Evolutionary conservation across 768 basidiomycete genomes (phyloP).

Genomic region (Austroboletus eburneus): DNA sequence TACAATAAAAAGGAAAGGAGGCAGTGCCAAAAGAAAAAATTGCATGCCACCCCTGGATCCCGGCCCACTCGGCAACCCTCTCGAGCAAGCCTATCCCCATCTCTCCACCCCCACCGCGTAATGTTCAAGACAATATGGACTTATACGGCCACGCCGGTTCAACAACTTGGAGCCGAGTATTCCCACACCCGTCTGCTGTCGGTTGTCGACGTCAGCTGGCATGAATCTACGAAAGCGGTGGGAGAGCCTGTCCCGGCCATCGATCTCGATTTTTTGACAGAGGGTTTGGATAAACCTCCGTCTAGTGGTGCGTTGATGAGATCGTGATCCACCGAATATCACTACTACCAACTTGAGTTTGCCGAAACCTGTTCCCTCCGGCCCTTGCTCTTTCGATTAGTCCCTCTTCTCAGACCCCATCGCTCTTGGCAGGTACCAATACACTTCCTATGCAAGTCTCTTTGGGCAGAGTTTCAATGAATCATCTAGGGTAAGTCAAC

Average conservation of each 20-base stretch:
- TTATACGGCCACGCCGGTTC: too few relatives aligned
- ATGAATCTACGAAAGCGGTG: neutral
- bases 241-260: neutral
- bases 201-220: too few relatives aligned
- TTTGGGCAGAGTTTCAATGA: too few relatives aligned
- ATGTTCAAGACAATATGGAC: neutral
- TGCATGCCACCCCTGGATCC: too few relatives aligned
- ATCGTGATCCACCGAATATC: slow-evolving; percentile 7
- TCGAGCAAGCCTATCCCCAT: slow-evolving; percentile 7
- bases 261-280: neutral
- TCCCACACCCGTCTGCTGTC: too few relatives aligned
- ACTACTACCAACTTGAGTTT: neutral
- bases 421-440: neutral
- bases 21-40: neutral
- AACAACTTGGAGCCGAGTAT: too few relatives aligned
- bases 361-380: neutral
- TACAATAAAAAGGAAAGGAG: neutral
- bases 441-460: neutral
- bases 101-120: slow-evolving; percentile 14
- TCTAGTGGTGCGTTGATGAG: neutral
- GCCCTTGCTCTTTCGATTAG: too few relatives aligned
- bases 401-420: neutral
- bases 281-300: neutral
- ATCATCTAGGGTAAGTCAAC: slow-evolving; percentile 2
- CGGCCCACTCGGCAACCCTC: neutral